Conservation (phyloP, 495 filamentous ascomycete genomes). For the Talaromyces borbonicus region DNA sequence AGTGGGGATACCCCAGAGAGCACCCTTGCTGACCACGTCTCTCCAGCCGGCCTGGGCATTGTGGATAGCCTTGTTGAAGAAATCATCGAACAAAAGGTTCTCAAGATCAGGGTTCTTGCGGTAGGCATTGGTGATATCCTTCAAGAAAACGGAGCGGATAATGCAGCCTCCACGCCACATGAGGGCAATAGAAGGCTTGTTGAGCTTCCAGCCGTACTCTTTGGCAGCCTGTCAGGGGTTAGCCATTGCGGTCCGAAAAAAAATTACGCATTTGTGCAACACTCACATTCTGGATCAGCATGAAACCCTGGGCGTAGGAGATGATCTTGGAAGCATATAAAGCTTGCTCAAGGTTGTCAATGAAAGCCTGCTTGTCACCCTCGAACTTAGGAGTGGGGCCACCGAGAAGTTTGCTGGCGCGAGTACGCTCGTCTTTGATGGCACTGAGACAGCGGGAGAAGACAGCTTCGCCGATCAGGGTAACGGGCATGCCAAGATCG, state of each 20-base stretch:
- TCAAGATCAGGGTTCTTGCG: slow-evolving; percentile 89
- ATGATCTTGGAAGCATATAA: slow-evolving; percentile 99
- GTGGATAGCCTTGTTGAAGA: slow-evolving; percentile 99
- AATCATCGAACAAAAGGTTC: slow-evolving; percentile 96
- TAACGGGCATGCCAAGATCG: slow-evolving; percentile 97
- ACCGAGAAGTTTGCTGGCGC: slow-evolving; percentile 67
- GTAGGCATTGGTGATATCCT: slow-evolving; percentile 97
- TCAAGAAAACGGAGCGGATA: slow-evolving; percentile 98
- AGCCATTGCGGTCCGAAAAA: not conserved
- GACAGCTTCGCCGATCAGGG: slow-evolving; percentile 93
- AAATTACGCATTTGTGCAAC: not conserved
- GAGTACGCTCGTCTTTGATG: slow-evolving; percentile 85
- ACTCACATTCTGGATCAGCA: slow-evolving; percentile 97
- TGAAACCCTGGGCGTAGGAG: slow-evolving; percentile 98
- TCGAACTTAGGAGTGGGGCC: slow-evolving; percentile 71
- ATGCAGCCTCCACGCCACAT: slow-evolving; percentile 99
- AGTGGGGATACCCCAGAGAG: slow-evolving; percentile 86
- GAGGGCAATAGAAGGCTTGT: slow-evolving; percentile 98
- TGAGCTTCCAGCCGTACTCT: slow-evolving; percentile 95
- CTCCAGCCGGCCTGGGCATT: slow-evolving; percentile 93
- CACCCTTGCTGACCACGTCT: slow-evolving; percentile 84
- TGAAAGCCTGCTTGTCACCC: slow-evolving; percentile 84
- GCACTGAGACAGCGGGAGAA: slow-evolving; percentile 90
- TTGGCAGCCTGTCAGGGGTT: slow-evolving; percentile 61
- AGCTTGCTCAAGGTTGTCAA: slow-evolving; percentile 95